phyloP scores from a whole-genome alignment of 768 basidiomycete species.

The Lentinula sp. region DNA sequence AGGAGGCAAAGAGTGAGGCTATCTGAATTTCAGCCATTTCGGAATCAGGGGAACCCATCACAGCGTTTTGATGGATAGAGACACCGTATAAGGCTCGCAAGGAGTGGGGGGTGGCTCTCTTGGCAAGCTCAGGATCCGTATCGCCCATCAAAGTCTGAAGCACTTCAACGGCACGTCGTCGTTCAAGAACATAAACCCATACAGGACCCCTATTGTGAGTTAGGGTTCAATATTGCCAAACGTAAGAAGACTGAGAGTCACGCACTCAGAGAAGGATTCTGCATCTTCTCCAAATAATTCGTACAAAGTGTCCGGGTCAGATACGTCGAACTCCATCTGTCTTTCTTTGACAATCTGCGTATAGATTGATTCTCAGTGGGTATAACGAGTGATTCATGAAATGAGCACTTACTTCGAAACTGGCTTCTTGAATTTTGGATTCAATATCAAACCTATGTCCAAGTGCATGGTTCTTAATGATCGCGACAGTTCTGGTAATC shows the following conservation, averaged over 20 bases:
- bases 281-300: slow-evolving; percentile 80
- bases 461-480: slow-evolving; percentile 79
- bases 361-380: background rate
- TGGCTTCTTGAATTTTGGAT: slow-evolving; percentile 68
- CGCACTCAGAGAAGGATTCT: slow-evolving; percentile 70
- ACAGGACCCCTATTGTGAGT: slow-evolving; percentile 58
- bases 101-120: slow-evolving; percentile 51
- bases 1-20: slow-evolving; percentile 70
- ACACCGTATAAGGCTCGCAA: slow-evolving; percentile 66
- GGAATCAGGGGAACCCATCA: slow-evolving; percentile 67
- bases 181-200: slow-evolving; percentile 90
- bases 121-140: slow-evolving; percentile 51
- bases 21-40: slow-evolving; percentile 78
- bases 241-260: slow-evolving; percentile 3
- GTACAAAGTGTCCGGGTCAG: slow-evolving; percentile 72
- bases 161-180: slow-evolving; percentile 75
- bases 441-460: slow-evolving; percentile 75
- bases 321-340: slow-evolving; percentile 83
- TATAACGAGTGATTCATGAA: no score
- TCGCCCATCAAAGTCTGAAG: slow-evolving; percentile 74
- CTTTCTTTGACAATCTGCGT: slow-evolving; percentile 77
- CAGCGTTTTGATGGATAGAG: slow-evolving; percentile 47
- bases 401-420: slow-evolving; percentile 65
- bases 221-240: background rate
- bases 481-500: slow-evolving; percentile 67